Percentiles rank a stretch among this genome's conserved stretches.
phyloP scores from a whole-genome alignment of 1,139 yeast species.

The Meyerozyma guilliermondii region DNA sequence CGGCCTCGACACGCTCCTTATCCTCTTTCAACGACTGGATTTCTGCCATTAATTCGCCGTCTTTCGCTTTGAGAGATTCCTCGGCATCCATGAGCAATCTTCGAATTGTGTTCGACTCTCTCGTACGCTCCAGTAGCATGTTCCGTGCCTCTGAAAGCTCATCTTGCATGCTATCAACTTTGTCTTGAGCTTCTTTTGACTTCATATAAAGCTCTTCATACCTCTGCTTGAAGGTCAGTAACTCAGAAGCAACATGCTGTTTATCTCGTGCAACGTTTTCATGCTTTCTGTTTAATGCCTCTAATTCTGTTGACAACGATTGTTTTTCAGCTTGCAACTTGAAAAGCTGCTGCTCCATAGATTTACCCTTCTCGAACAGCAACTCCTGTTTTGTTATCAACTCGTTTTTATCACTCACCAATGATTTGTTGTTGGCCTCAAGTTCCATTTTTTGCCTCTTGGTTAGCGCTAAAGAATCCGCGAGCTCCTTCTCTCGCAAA shows the following conservation, averaged over 20 bases:
- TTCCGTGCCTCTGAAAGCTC: conserved; percentile 72
- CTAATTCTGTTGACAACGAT: conserved; percentile 42
- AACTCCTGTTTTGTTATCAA: conserved; percentile 38
- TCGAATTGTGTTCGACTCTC: conserved; percentile 73
- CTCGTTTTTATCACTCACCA: conserved; percentile 33
- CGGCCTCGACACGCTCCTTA: conserved; percentile 53
- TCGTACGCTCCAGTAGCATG: conserved; percentile 70
- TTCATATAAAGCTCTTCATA: conserved; percentile 73
- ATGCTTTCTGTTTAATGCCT: conserved; percentile 46
- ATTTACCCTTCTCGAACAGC: conserved; percentile 29
- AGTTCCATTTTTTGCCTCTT: conserved; percentile 40
- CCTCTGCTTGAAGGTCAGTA: conserved; percentile 61
- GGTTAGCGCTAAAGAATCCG: conserved; percentile 36
- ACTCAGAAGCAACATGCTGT: conserved; percentile 46
- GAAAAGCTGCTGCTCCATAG: conserved; percentile 22
- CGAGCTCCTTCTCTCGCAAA: conserved; percentile 31
- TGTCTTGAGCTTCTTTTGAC: conserved; percentile 56
- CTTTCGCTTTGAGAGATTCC: conserved; percentile 46
- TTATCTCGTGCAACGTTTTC: conserved; percentile 45
- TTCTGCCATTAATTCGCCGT: conserved; percentile 27
- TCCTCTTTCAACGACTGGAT: conserved; percentile 45
- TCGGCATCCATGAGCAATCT: conserved; percentile 66
- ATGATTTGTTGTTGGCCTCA: conserved; percentile 28
- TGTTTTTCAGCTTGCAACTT: conserved; percentile 51
- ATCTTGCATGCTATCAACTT: conserved; percentile 68